Base-by-base conservation (phyloP, 192 early-diverging fungal species). In the Coemansia sp. region DNA sequence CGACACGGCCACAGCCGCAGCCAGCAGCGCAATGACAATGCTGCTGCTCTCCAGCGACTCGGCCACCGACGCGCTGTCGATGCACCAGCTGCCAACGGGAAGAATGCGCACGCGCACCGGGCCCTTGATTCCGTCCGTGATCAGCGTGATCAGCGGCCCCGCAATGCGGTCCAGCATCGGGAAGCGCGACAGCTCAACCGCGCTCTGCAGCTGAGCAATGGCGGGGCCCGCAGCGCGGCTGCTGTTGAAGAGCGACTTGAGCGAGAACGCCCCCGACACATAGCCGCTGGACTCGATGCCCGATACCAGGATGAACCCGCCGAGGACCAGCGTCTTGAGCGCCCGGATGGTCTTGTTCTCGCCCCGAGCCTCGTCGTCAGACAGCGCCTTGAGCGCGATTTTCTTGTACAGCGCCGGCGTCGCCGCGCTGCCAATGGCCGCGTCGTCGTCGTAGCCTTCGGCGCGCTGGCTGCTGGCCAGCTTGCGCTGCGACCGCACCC, bases 311-410 rank as follows among this genome's bases (percentile, higher is more conserved):
- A 81, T 68, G 31, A 81, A 75, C 12, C 78, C 78, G 40, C 73
- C 73, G 29, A 81, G 73, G 19, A 81, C 78, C 32, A 81, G 59
- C n/a, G 78, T 57, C 73, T 81, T 81, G 73, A 81, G 78, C 63
- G 53, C 73, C 24, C 78, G 45, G 39, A 81, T 81, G 1, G 73
- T 81, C 73, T 64, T 75, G 70, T 74, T 81, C 63, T 81, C 78
- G 71, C 66, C 74, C 61, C 78, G 78, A 40, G 73, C 70, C 63
- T 81, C 71, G 64, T 73, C 75, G 73, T 88, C 86, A 19, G 83
- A 80, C 43, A 91, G 85, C 12, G 89, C 88, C 73, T 88, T 84
- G 31, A 88, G 66, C 11, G 88, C 80, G 39, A 86, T 87, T 22
- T 79, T 72, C 56, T 86, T 74, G 73, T 88, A 86, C 47, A 83